A percentile compares a stretch with the other conserved stretches of the same genome.
Conservation (phyloP, 805 yeast species). For the Yarrowia deformans region DNA sequence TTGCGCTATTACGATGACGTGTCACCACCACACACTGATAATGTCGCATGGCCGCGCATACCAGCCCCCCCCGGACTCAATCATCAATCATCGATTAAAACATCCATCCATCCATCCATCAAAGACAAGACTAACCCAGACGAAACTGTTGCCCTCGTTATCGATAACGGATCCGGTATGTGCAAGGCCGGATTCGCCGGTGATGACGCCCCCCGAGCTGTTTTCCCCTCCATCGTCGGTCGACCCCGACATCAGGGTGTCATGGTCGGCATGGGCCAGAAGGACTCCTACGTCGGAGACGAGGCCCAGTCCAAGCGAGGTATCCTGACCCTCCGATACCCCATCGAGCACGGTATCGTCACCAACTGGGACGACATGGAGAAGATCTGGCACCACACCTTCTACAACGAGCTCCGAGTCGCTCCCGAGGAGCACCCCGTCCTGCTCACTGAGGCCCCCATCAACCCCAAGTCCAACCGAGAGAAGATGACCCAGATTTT, state of each 20-base stretch:
- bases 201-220: constrained; percentile 99
- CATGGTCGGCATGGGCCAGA: constrained; percentile 99
- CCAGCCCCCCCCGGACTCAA: constrained; percentile 5
- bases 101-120: constrained; percentile 20
- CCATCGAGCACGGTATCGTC: constrained; percentile 99
- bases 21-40: constrained; percentile 29
- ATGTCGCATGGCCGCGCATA: constrained; percentile 28
- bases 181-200: constrained; percentile 99
- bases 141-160: constrained; percentile 63
- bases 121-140: constrained; percentile 42
- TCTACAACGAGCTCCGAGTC: constrained; percentile 99
- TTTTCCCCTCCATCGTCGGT: constrained; percentile 99
- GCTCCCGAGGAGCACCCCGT: constrained; percentile 99
- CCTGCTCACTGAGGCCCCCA: constrained; percentile 98
- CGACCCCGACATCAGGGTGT: constrained; percentile 99
- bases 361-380: constrained; percentile 99
- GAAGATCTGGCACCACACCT: constrained; percentile 99
- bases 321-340: constrained; percentile 97
- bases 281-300: constrained; percentile 99
- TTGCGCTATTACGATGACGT: constrained; percentile 10
- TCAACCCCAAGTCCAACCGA: constrained; percentile 99
- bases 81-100: too few species aligned
- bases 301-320: constrained; percentile 99
- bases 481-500: constrained; percentile 99
- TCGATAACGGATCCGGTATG: constrained; percentile 99